phyloP scores from a whole-genome alignment of 148 eudicot genomes.

The Limonium bicolor region DNA sequence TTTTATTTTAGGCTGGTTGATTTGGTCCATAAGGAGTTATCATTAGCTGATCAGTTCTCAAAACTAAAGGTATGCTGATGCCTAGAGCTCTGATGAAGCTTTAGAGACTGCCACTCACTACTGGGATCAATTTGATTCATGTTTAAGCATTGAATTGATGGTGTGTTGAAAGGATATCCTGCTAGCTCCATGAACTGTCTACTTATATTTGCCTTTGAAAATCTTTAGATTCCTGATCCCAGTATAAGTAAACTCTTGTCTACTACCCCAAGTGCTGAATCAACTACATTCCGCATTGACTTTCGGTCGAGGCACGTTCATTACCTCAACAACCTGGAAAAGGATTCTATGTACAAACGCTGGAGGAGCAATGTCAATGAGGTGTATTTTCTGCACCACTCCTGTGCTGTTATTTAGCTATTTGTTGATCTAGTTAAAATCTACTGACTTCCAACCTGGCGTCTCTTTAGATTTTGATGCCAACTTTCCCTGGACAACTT shows the following conservation, averaged over 20 bases:
- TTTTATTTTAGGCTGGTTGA: slow-evolving; percentile 50
- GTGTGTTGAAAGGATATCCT: not conserved
- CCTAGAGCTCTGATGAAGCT: not conserved
- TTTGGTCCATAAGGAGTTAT: slow-evolving; percentile 83
- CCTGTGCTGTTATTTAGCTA: not conserved
- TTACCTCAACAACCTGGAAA: slow-evolving; percentile 89
- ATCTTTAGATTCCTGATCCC: slow-evolving; percentile 58
- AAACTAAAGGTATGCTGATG: slow-evolving; percentile 48
- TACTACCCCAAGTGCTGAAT: slow-evolving; percentile 50
- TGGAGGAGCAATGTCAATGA: slow-evolving; percentile 97
- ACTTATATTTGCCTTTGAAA: slow-evolving; percentile 9
- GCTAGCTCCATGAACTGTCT: too few species aligned
- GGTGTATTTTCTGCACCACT: slow-evolving; percentile 19
- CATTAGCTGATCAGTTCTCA: slow-evolving; percentile 84
- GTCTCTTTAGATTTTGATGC: slow-evolving; percentile 76
- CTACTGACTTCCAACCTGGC: slow-evolving; percentile 4
- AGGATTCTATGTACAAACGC: slow-evolving; percentile 72
- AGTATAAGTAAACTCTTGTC: slow-evolving; percentile 63
- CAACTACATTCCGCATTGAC: slow-evolving; percentile 70
- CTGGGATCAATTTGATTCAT: not conserved
- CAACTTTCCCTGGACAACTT: slow-evolving; percentile 92
- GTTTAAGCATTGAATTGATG: too few species aligned
- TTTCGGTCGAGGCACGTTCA: slow-evolving; percentile 90
- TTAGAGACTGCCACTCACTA: not conserved
- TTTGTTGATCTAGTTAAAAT: not conserved